Percentiles rank a stretch among this genome's conserved stretches.
Evolutionary conservation across 169 alveolate species (phyloP).

Genomic region (Eimeria sp.): DNA sequence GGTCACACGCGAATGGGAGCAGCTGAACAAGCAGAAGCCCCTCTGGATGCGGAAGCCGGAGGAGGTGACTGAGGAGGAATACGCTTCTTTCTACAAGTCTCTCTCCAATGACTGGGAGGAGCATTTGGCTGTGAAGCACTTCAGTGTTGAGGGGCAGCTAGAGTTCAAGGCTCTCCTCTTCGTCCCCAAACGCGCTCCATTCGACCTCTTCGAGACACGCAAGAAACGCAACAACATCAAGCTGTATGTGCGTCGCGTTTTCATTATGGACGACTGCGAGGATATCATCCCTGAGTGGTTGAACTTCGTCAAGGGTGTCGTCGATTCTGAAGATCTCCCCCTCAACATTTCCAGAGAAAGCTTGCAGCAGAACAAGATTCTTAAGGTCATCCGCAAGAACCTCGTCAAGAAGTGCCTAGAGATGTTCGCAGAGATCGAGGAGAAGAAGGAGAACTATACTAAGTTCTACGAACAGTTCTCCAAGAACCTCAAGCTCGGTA

Average conservation of each 20-base stretch:
- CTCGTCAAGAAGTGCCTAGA: constrained; percentile 99
- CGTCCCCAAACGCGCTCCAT: constrained; percentile 99
- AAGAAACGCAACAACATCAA: constrained; percentile 99
- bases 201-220: constrained; percentile 99
- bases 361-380: constrained; percentile 99
- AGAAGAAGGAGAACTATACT: constrained; percentile 98
- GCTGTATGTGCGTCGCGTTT: constrained; percentile 99
- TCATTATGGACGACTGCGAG: constrained; percentile 99
- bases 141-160: constrained; percentile 99
- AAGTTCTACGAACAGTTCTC: constrained; percentile 99
- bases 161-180: constrained; percentile 99
- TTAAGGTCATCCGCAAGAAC: constrained; percentile 99
- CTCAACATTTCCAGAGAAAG: constrained; percentile 99
- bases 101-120: constrained; percentile 99
- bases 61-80: constrained; percentile 99
- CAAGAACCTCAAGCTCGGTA: constrained; percentile 99
- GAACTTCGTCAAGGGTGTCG: constrained; percentile 99
- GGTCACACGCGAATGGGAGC: constrained; percentile 98
- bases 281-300: constrained; percentile 99
- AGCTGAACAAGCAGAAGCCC: constrained; percentile 99
- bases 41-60: constrained; percentile 99
- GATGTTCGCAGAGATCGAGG: constrained; percentile 98
- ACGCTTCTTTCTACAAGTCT: constrained; percentile 99
- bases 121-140: constrained; percentile 98
- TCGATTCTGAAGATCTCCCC: constrained; percentile 99